phyloP scores from a whole-genome alignment of 148 eudicot species.

The Vaccinium darrowii region DNA sequence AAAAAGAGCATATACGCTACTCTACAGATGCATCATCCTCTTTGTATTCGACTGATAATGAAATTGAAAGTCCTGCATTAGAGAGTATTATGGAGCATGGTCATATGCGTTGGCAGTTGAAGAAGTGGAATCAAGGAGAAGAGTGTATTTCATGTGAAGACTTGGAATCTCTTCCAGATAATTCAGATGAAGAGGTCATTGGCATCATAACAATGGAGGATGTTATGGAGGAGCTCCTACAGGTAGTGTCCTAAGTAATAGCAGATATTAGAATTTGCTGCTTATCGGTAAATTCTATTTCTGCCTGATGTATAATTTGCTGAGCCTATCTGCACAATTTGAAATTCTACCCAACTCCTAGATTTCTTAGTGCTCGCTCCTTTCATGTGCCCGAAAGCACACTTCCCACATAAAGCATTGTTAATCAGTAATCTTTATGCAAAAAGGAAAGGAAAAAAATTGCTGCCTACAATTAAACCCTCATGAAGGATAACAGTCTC shows the following conservation, averaged over 20 bases:
- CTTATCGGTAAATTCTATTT: not conserved
- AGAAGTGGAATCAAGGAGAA: not conserved
- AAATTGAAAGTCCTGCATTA: not conserved
- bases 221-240: slow-evolving; percentile 2
- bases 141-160: not conserved
- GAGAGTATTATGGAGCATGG: not conserved
- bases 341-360: not conserved
- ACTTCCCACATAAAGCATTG: not conserved
- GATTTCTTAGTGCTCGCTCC: not conserved
- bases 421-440: not conserved
- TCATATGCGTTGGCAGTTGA: not conserved
- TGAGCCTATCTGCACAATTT: not conserved
- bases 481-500: not conserved
- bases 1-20: not conserved
- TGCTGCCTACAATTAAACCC: not conserved
- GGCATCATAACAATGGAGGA: not conserved
- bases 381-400: not conserved
- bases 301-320: not conserved
- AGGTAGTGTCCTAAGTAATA: not conserved
- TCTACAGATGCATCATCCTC: not conserved
- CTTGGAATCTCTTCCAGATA: not conserved
- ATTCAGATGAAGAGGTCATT: not conserved
- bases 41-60: not conserved
- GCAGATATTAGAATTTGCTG: not conserved
- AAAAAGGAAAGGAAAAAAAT: not conserved